Conservation (phyloP, 257 asterid species). For the Nicotiana attenuata region DNA sequence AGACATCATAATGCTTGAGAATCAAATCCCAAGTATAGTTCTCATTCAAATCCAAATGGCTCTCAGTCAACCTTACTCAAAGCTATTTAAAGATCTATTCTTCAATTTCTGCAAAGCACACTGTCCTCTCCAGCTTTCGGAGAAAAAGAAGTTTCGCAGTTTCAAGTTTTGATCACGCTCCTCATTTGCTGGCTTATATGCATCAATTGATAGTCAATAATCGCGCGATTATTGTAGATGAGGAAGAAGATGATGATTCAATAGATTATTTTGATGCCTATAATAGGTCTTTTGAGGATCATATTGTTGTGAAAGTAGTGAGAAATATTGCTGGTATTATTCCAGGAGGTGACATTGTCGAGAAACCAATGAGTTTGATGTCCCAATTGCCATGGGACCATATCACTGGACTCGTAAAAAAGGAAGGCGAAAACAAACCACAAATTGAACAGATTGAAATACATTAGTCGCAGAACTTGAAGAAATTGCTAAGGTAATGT, state of each 20-base stretch:
- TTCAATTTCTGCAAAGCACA: conserved; percentile 10
- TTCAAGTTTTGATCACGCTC: background rate
- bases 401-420: background rate
- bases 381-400: background rate
- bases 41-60: conserved; percentile 6
- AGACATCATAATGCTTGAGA: conserved; percentile 42
- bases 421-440: background rate
- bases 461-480: conserved; percentile 30
- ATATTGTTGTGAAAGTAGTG: background rate
- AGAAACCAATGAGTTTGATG: background rate
- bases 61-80: background rate
- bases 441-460: conserved; percentile 23
- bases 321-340: background rate
- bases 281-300: too few relatives aligned
- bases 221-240: background rate
- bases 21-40: conserved; percentile 34
- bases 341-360: conserved; percentile 15
- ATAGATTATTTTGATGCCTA: too few relatives aligned
- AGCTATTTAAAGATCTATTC: background rate
- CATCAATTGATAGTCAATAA: conserved; percentile 23
- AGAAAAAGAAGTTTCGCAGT: background rate
- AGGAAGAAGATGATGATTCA: background rate
- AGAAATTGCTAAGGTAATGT: conserved; percentile 2
- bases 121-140: conserved; percentile 26
- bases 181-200: conserved; percentile 31